Conservation (phyloP, 495 filamentous ascomycete genomes). For the Gamarada debralockiae region DNA sequence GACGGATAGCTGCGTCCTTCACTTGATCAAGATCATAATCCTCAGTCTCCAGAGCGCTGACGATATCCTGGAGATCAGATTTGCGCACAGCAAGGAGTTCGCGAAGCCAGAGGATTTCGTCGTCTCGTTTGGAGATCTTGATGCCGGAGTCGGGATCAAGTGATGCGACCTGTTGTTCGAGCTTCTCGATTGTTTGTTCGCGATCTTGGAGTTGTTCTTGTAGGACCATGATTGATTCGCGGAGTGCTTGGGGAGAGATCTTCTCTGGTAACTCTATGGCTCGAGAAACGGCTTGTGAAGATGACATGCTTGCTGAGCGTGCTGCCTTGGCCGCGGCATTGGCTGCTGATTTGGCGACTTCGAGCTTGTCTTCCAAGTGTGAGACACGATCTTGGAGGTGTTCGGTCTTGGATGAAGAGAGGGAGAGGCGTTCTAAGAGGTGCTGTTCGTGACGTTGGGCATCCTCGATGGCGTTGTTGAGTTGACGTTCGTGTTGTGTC, state of each 20-base stretch:
- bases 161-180: constrained; percentile 65
- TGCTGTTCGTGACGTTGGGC: constrained; percentile 64
- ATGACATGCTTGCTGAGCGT: constrained; percentile 17
- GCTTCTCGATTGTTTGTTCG: constrained; percentile 80
- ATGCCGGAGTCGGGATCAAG: constrained; percentile 68
- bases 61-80: constrained; percentile 89
- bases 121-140: constrained; percentile 83
- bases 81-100: constrained; percentile 88
- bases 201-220: constrained; percentile 96
- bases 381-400: constrained; percentile 76
- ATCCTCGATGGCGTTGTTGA: constrained; percentile 69
- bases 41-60: constrained; percentile 69
- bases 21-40: constrained; percentile 70
- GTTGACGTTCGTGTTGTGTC: constrained; percentile 67
- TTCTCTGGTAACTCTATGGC: constrained; percentile 66
- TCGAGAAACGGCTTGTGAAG: constrained; percentile 31
- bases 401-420: constrained; percentile 74
- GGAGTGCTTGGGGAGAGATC: constrained; percentile 87
- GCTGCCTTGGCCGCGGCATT: constrained; percentile 77
- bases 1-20: constrained; percentile 84
- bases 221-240: constrained; percentile 92
- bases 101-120: constrained; percentile 93
- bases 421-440: constrained; percentile 63
- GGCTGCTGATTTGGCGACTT: constrained; percentile 87
- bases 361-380: constrained; percentile 83